A percentile compares a stretch with the other conserved stretches of the same genome.
Conservation (phyloP, 306 rosid species). For the Arachis stenosperma region DNA sequence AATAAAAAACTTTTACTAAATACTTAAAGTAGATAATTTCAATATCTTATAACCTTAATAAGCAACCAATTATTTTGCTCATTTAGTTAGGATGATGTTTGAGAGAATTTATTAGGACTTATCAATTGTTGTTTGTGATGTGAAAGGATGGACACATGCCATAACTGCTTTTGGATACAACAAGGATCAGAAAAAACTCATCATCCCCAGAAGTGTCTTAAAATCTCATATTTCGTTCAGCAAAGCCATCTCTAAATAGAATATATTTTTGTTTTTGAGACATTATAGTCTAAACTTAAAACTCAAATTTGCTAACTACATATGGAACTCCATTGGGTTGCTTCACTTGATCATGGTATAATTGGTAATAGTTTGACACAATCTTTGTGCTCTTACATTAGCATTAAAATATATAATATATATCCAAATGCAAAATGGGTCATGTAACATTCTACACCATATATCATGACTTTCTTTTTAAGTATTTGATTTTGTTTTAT, state of each 20-base stretch:
- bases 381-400: slow-evolving; percentile 24
- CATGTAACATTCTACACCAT: slow-evolving; percentile 30
- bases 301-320: slow-evolving; percentile 40
- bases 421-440: slow-evolving; percentile 33
- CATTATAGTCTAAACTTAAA: slow-evolving; percentile 39
- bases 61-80: no score
- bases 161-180: slow-evolving; percentile 46
- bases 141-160: slow-evolving; percentile 57
- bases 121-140: slow-evolving; percentile 35
- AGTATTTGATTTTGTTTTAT: slow-evolving; percentile 2
- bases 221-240: slow-evolving; percentile 31
- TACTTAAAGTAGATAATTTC: no score
- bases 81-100: no score
- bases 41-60: no score
- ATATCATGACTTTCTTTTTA: slow-evolving; percentile 11
- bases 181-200: slow-evolving; percentile 46
- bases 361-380: slow-evolving; percentile 33
- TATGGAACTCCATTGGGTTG: slow-evolving; percentile 22
- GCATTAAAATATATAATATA: slow-evolving; percentile 32
- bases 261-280: slow-evolving; percentile 30
- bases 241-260: slow-evolving; percentile 25
- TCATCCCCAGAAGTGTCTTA: slow-evolving; percentile 50
- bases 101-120: neutral
- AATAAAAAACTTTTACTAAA: no score
- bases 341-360: slow-evolving; percentile 15